These are phyloP conservation scores for Tolypocladium sp. DNA, from an alignment of 2,329 filamentous ascomycete species.

Conservation along the genomic window DNA sequence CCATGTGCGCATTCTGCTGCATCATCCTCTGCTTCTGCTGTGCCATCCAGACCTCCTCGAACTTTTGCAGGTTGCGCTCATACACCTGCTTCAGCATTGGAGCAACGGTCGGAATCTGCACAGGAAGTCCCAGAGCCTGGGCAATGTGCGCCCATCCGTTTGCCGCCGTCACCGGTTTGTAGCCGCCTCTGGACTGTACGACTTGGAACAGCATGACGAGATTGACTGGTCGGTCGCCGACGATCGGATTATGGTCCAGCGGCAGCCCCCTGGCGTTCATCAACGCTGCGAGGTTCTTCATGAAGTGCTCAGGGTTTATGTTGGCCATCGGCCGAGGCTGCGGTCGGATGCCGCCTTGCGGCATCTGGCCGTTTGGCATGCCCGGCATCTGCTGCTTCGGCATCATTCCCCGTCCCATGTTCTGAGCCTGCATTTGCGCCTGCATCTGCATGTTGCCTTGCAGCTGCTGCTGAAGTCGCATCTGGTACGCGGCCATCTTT, in stretches of 20 bases:
- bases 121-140: conserved; percentile 51
- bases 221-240: conserved; percentile 66
- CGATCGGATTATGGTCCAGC: conserved; percentile 64
- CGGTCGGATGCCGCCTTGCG: conserved; percentile 39
- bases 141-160: conserved; percentile 71
- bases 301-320: conserved; percentile 57
- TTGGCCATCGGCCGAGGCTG: conserved; percentile 34
- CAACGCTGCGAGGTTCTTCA: conserved; percentile 68
- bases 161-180: conserved; percentile 58
- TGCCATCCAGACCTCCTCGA: conserved; percentile 60
- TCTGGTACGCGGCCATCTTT: conserved; percentile 68
- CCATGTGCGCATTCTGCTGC: conserved; percentile 26
- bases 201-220: conserved; percentile 69
- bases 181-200: conserved; percentile 68
- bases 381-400: conserved; percentile 38
- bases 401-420: conserved; percentile 41
- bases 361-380: conserved; percentile 48
- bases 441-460: conserved; percentile 44
- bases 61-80: conserved; percentile 64
- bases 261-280: conserved; percentile 66
- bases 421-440: conserved; percentile 41
- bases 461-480: conserved; percentile 72
- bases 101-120: conserved; percentile 56
- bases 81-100: conserved; percentile 66
- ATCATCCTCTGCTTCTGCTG: conserved; percentile 46